Conservation (phyloP, 2,329 filamentous ascomycete genomes). For the Penicillium crustosum region DNA sequence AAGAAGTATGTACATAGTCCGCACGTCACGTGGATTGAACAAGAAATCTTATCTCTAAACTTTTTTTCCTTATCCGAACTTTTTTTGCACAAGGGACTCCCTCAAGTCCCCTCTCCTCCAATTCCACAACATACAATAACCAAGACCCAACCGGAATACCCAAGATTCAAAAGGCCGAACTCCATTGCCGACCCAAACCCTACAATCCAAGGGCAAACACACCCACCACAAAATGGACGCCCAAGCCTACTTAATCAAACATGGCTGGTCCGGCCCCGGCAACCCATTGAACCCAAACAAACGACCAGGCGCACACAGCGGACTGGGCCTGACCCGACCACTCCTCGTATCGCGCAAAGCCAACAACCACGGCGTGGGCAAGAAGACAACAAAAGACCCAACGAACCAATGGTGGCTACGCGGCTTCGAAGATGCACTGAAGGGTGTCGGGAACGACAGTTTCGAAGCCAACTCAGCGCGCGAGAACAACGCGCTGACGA, state of each 20-base stretch:
- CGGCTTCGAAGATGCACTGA: slow-evolving; percentile 87
- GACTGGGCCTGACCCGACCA: slow-evolving; percentile 76
- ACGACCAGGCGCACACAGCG: slow-evolving; percentile 54
- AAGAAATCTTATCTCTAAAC: slow-evolving; percentile 2
- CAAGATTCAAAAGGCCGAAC: background rate
- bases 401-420: slow-evolving; percentile 96
- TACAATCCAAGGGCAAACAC: background rate
- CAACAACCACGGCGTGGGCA: slow-evolving; percentile 78
- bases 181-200: background rate
- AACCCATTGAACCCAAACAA: slow-evolving; percentile 76
- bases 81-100: slow-evolving; percentile 1
- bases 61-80: slow-evolving; percentile 9
- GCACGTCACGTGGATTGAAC: too few relatives aligned
- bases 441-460: slow-evolving; percentile 66
- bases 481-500: slow-evolving; percentile 46
- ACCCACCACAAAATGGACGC: slow-evolving; percentile 66
- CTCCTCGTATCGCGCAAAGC: slow-evolving; percentile 80
- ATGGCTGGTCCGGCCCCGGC: slow-evolving; percentile 87
- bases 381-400: slow-evolving; percentile 63
- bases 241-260: slow-evolving; percentile 74
- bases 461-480: slow-evolving; percentile 58
- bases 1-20: too few relatives aligned
- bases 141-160: too few relatives aligned
- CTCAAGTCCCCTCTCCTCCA: background rate
- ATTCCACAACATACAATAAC: background rate